Evolutionary conservation across 306 rosid genomes (phyloP).

Genomic region (Prunus fruticosa): DNA sequence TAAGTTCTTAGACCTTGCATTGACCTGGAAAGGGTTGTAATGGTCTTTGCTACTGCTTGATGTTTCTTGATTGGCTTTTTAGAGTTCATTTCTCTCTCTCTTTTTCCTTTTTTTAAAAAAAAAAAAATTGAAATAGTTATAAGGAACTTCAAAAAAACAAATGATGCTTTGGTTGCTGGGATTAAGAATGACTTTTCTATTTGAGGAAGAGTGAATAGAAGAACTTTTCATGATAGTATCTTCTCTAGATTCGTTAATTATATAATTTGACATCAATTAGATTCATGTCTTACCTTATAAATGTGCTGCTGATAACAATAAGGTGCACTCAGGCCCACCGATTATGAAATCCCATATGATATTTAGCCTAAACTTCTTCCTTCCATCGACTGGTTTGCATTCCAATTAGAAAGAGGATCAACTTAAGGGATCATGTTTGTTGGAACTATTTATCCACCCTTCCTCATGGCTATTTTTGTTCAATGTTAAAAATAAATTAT

Average conservation of each 20-base stretch:
- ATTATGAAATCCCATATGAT: not conserved
- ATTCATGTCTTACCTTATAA: not conserved
- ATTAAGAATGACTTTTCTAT: not conserved
- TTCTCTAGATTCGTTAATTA: not conserved
- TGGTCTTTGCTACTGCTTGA: not conserved
- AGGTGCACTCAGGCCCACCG: not conserved
- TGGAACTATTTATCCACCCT: not conserved
- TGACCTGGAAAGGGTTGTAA: slow-evolving; percentile 8
- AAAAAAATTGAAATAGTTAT: not conserved
- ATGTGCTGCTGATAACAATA: not conserved
- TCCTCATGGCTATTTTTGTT: not conserved
- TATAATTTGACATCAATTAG: not conserved
- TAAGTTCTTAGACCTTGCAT: not conserved
- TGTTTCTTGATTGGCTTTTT: not conserved
- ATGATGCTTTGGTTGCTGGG: not conserved
- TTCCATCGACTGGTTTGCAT: not conserved
- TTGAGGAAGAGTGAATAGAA: not conserved
- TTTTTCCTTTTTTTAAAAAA: not conserved
- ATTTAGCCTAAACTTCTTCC: not conserved
- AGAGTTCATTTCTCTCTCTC: not conserved
- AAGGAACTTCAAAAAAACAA: not conserved
- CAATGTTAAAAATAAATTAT: not conserved
- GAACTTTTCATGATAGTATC: not conserved
- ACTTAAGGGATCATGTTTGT: not conserved
- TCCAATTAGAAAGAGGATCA: not conserved